A percentile compares a stretch with the other conserved stretches of the same genome.
Conservation (phyloP, 148 eudicot genomes). For the Rhododendron vialii region DNA sequence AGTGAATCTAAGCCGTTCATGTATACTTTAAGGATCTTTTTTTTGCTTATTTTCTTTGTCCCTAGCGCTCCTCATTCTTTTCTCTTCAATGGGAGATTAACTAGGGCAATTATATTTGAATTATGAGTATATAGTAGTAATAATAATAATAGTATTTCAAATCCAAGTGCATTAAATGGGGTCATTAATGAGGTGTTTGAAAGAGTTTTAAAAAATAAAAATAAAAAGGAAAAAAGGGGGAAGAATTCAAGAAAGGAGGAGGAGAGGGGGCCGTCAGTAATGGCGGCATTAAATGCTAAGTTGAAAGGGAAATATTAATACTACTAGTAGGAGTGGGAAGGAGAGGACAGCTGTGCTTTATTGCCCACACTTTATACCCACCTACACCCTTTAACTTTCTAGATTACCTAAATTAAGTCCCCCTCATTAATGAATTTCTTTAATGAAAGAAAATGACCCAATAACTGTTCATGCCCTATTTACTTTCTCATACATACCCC, state of each 20-base stretch:
- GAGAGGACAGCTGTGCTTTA: constrained; percentile 1
- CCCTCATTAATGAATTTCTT: neutral
- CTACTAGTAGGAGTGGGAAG: neutral
- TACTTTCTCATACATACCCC: too few species aligned
- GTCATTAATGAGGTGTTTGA: neutral
- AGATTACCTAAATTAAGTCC: neutral
- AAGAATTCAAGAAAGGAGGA: neutral
- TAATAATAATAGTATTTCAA: neutral
- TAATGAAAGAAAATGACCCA: neutral
- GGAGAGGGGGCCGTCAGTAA: neutral
- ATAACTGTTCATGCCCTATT: neutral
- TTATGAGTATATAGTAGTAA: neutral
- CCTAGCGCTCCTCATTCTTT: too few species aligned
- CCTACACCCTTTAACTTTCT: neutral
- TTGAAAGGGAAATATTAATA: neutral
- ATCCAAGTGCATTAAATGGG: neutral
- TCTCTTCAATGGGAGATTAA: neutral
- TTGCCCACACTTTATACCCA: neutral
- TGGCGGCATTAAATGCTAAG: neutral
- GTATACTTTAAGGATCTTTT: too few species aligned
- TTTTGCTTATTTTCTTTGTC: too few species aligned
- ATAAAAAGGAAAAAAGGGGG: neutral
- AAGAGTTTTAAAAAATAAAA: neutral
- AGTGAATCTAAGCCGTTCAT: too few species aligned
- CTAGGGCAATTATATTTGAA: neutral